Conservation (phyloP, 1,139 yeast species). For the Ogataea hybrid region DNA sequence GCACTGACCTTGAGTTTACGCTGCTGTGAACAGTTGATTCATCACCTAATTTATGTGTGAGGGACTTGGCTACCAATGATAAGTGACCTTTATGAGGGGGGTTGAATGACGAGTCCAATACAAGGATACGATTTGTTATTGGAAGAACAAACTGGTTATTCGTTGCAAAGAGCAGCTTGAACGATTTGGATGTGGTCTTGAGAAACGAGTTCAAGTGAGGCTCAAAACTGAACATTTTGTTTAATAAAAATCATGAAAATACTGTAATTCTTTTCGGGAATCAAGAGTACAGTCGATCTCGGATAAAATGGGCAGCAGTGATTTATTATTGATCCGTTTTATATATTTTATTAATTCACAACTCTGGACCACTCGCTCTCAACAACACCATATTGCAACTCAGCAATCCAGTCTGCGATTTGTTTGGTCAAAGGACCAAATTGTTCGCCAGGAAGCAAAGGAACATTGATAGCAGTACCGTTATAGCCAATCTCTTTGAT, state of each 20-base stretch:
- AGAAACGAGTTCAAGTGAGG: constrained; percentile 14
- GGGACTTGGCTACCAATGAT: constrained; percentile 51
- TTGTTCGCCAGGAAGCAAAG: constrained; percentile 74
- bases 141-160: constrained; percentile 18
- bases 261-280: too few relatives aligned
- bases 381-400: constrained; percentile 84
- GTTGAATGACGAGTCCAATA: constrained; percentile 85
- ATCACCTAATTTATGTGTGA: constrained; percentile 27
- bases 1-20: constrained; percentile 32
- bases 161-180: constrained; percentile 18
- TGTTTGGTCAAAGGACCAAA: constrained; percentile 75
- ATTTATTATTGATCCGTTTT: background rate
- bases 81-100: constrained; percentile 85
- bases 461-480: constrained; percentile 70
- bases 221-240: constrained; percentile 5
- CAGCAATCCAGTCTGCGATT: constrained; percentile 80
- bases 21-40: constrained; percentile 13
- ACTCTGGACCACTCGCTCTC: constrained; percentile 66
- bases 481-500: constrained; percentile 82
- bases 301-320: background rate
- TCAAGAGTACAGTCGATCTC: too few relatives aligned
- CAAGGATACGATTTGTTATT: constrained; percentile 36
- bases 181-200: constrained; percentile 6
- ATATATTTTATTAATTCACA: constrained; percentile 29
- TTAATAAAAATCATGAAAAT: background rate